These are phyloP conservation scores for Hymenoscyphus occultus DNA, from an alignment of 2,329 filamentous ascomycete species.

Conservation along the genomic window DNA sequence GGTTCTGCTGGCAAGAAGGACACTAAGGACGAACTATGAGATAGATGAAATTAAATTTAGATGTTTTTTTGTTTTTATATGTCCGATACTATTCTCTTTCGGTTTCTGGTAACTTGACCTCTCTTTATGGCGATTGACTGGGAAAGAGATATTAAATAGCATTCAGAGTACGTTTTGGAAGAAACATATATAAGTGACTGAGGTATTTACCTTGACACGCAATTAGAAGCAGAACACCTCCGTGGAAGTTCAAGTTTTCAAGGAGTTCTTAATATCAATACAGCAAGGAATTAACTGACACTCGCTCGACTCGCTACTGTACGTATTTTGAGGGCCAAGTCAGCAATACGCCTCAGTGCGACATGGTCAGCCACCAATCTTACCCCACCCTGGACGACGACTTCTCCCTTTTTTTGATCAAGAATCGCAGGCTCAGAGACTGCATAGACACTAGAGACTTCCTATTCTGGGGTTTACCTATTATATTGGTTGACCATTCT, in stretches of 20 bases:
- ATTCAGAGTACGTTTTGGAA: too few species aligned
- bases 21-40: slow-evolving; percentile 1
- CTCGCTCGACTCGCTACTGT: too few species aligned
- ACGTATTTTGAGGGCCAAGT: too few species aligned
- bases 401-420: background rate
- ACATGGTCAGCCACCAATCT: background rate
- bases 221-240: too few species aligned
- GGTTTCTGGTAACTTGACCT: background rate
- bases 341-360: slow-evolving; percentile 1
- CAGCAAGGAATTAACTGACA: too few species aligned
- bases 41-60: slow-evolving; percentile 1
- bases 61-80: background rate
- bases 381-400: background rate
- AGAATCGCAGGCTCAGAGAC: background rate
- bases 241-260: too few species aligned
- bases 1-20: background rate
- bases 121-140: too few species aligned
- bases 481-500: background rate
- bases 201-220: too few species aligned
- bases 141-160: too few species aligned
- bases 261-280: too few species aligned
- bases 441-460: background rate
- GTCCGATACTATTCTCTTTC: background rate
- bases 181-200: too few species aligned
- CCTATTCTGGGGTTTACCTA: background rate